Conservation (phyloP, 148 eudicot species). For the Fagopyrum esculentum region DNA sequence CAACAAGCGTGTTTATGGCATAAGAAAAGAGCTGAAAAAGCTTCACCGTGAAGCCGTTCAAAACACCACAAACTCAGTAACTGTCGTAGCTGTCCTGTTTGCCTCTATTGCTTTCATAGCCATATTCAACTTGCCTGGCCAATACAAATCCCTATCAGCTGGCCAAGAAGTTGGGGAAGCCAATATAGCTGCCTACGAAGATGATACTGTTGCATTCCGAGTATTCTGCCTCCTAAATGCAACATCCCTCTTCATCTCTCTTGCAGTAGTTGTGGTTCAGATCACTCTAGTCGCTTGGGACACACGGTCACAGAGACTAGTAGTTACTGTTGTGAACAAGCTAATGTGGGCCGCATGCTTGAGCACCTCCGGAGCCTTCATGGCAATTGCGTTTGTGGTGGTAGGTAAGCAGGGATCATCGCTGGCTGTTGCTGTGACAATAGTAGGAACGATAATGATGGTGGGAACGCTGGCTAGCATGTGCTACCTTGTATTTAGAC, state of each 20-base stretch:
- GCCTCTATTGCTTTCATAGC: conserved; percentile 92
- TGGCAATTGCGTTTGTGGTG: conserved; percentile 65
- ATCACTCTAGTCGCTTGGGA: conserved; percentile 89
- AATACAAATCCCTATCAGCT: conserved; percentile 17
- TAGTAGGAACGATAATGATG: conserved; percentile 55
- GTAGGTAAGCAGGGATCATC: conserved; percentile 62
- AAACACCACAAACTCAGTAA: conserved; percentile 78
- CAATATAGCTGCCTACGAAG: conserved; percentile 17
- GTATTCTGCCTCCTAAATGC: conserved; percentile 69
- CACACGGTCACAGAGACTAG: conserved; percentile 62
- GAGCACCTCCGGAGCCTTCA: conserved; percentile 82
- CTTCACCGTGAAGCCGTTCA: conserved; percentile 89
- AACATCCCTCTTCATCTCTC: conserved; percentile 63
- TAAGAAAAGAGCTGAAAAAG: conserved; percentile 71
- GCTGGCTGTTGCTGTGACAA: conserved; percentile 61
- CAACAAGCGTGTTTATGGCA: conserved; percentile 68
- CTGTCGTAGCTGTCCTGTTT: conserved; percentile 76
- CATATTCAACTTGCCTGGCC: conserved; percentile 75
- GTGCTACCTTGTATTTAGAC: conserved; percentile 78
- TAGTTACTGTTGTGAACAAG: conserved; percentile 76
- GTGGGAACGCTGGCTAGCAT: conserved; percentile 61
- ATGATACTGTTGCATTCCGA: conserved; percentile 48
- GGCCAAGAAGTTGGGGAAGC: conserved; percentile 58
- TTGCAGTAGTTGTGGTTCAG: conserved; percentile 86
- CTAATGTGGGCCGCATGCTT: conserved; percentile 90